Conservation (phyloP, 139 green algal species). For the Nannochloris sp. region DNA sequence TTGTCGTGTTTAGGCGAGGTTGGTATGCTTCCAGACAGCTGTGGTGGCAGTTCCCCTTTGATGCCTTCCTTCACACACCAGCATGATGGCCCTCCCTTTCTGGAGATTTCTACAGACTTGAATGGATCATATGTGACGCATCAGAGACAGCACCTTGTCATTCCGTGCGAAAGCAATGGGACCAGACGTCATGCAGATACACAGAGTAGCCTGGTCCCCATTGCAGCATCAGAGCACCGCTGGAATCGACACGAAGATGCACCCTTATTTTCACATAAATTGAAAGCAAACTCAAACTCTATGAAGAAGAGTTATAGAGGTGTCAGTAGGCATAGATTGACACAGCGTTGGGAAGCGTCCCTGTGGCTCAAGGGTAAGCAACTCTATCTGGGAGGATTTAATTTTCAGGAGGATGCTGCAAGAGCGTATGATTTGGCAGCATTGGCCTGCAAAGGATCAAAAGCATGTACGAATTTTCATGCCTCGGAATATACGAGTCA, state of each 20-base stretch:
- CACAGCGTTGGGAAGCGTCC: conserved; percentile 55
- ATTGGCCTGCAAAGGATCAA: conserved; percentile 44
- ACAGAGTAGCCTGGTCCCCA: too few species aligned
- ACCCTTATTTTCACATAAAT: neutral
- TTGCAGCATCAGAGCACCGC: neutral
- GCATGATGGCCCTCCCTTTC: too few species aligned
- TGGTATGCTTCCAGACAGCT: neutral
- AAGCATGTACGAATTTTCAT: conserved; percentile 44
- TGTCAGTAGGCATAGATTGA: conserved; percentile 37
- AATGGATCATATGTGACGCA: too few species aligned
- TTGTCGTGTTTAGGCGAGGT: neutral
- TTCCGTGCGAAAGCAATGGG: too few species aligned
- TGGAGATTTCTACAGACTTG: too few species aligned
- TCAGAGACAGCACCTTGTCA: too few species aligned
- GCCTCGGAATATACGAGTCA: conserved; percentile 21
- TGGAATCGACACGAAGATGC: neutral
- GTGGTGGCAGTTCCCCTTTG: neutral
- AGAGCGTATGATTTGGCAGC: conserved; percentile 52
- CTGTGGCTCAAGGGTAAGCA: conserved; percentile 47
- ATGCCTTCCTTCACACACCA: neutral
- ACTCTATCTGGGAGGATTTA: conserved; percentile 58
- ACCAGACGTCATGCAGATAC: too few species aligned
- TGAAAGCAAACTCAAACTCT: neutral
- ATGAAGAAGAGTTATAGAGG: conserved; percentile 6
- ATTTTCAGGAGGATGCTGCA: conserved; percentile 38